Conservation (phyloP, 208 protist species). For the Entamoeba moshkovskii region DNA sequence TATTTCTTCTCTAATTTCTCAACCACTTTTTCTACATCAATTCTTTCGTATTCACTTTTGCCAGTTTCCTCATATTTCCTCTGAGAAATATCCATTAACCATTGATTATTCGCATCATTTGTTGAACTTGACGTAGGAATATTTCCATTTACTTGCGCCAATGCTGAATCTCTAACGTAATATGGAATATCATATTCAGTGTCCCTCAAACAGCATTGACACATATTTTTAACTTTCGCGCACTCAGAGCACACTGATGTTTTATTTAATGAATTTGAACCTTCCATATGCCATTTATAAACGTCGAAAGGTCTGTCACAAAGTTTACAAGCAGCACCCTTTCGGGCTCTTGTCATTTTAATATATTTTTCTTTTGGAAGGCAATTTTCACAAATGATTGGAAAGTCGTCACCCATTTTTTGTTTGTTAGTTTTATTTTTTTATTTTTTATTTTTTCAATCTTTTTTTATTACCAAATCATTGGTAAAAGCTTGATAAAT, state of each 20-base stretch:
- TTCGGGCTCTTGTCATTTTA: constrained; percentile 48
- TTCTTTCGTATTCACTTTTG: background rate
- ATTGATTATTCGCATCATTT: background rate
- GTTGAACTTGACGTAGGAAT: background rate
- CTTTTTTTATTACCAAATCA: too few relatives aligned
- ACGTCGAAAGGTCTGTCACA: constrained; percentile 42
- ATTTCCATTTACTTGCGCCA: constrained; percentile 7
- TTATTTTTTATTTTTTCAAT: too few relatives aligned
- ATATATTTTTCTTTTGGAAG: constrained; percentile 62
- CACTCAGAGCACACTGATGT: constrained; percentile 61
- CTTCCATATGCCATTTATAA: constrained; percentile 52
- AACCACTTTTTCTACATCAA: background rate
- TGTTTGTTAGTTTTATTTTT: background rate
- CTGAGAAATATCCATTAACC: background rate
- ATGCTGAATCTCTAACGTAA: constrained; percentile 50
- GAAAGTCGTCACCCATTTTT: constrained; percentile 40
- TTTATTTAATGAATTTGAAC: constrained; percentile 45
- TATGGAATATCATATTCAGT: constrained; percentile 60
- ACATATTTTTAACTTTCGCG: constrained; percentile 64
- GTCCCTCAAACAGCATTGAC: constrained; percentile 60
- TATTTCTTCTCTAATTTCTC: background rate
- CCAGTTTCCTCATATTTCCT: background rate
- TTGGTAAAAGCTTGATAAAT: too few relatives aligned
- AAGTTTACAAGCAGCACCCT: constrained; percentile 34
- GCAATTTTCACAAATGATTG: constrained; percentile 61